Base-by-base conservation (phyloP, 2,329 filamentous ascomycete species). In the Epichloe typhina region DNA sequence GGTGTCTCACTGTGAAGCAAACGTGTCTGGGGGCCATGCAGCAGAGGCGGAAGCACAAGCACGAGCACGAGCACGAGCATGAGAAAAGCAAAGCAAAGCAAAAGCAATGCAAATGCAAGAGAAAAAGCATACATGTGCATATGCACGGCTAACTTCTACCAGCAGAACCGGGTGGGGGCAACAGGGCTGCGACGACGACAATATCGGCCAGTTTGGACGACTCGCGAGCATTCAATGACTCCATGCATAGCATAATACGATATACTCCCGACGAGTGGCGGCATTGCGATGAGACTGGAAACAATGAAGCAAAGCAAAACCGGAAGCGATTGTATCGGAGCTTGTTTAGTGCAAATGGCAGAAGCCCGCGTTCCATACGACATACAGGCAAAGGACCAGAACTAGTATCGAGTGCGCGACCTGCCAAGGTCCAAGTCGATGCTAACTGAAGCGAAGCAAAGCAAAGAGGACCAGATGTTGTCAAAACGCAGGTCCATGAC, bases 121-220 rank as follows among this genome's bases (percentile, higher is more conserved):
- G 33, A 23, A 49, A 31, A 15, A 40, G 37, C 41, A 50, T 42
- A 44, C 33, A 49, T 39, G n/a, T 47, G 45, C 48, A 49, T 42
- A 49, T 47, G 51, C 51, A 53, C 37, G 47, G 41, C 46, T 47
- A 26, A 26, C 23, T 7, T 26, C 6, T 26, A 45, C 17, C 17
- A 31, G 40, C 37, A 40, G 47, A 35, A 31, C 41, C 37, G 15
- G 46, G 46, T 23, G 33, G 45, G 33, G 26, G 26, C 26, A 33
- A 17, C 26, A 37, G 8, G 11, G 19, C 17, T 39, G 15, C 3
- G n/a, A 17, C 37, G 37, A 39, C 26, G 21, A 33, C 41, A 31
- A 17, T 4, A 33, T 8, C n/a, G 26, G 23, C 41, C 31, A 17
- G 11, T 7, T 5, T 35, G n/a, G 39, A 46, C 17, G 26, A 46